Percentiles rank a stretch among this genome's conserved stretches.
Evolutionary conservation across 2,329 filamentous ascomycete genomes (phyloP).

Genomic region (Akanthomyces muscarius): DNA sequence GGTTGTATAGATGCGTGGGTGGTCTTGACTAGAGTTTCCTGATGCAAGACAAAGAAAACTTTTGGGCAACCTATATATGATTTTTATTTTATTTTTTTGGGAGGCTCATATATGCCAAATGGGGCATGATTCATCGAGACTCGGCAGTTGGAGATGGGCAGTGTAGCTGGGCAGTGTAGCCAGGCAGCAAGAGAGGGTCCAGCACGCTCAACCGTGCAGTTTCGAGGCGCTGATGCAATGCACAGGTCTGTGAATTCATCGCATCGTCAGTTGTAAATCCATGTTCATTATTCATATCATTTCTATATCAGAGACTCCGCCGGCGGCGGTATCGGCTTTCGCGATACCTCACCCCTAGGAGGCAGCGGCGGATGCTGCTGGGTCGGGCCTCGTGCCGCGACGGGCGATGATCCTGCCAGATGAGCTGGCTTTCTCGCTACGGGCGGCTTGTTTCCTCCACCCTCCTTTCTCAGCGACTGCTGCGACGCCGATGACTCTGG

Average conservation of each 20-base stretch:
- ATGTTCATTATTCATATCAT: neutral
- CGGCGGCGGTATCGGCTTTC: conserved; percentile 4
- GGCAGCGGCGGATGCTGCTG: conserved; percentile 7
- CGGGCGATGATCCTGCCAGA: conserved; percentile 31
- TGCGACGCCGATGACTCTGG: conserved; percentile 32
- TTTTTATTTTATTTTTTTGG: too few relatives aligned
- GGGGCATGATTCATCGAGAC: too few relatives aligned
- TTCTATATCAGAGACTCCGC: conserved; percentile 10
- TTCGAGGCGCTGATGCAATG: neutral
- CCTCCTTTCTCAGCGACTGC: neutral
- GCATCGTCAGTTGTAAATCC: neutral
- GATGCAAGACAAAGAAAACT: too few relatives aligned
- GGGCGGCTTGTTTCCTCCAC: conserved; percentile 37
- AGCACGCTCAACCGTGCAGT: too few relatives aligned
- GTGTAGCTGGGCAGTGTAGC: too few relatives aligned
- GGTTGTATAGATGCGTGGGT: too few relatives aligned
- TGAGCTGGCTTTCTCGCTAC: conserved; percentile 62
- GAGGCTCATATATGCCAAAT: too few relatives aligned
- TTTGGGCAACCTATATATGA: too few relatives aligned
- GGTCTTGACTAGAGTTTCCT: too few relatives aligned
- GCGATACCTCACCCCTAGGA: neutral
- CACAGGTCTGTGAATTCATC: neutral
- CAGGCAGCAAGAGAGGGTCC: too few relatives aligned
- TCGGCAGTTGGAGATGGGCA: too few relatives aligned
- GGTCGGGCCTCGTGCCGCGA: conserved; percentile 25